Evolutionary conservation across 805 yeast species (phyloP).

Genomic region (Ogataea paradorogensis): DNA sequence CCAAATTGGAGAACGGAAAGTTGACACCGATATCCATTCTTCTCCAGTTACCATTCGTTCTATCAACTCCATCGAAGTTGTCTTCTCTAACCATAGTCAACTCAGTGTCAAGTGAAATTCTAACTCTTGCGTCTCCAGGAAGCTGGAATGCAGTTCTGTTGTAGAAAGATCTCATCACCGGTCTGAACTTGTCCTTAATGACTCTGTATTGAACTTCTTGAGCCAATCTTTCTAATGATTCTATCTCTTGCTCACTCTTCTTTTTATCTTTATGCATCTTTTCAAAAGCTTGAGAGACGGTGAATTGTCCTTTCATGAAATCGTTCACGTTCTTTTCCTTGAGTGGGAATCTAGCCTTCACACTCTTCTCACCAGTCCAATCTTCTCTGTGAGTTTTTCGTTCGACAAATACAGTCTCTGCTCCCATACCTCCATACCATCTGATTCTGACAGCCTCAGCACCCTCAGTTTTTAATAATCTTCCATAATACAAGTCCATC

Average conservation of each 20-base stretch:
- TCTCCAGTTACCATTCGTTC: conserved; percentile 95
- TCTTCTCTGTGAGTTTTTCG: conserved; percentile 98
- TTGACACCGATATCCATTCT: conserved; percentile 98
- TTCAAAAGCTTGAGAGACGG: conserved; percentile 87
- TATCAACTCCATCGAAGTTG: conserved; percentile 86
- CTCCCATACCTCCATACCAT: conserved; percentile 98
- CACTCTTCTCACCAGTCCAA: conserved; percentile 99
- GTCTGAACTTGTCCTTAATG: conserved; percentile 79
- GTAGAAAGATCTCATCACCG: conserved; percentile 93
- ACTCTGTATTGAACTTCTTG: conserved; percentile 90
- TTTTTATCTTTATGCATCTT: conserved; percentile 92
- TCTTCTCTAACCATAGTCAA: conserved; percentile 97
- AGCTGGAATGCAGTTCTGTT: conserved; percentile 98
- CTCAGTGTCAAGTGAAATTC: conserved; percentile 97
- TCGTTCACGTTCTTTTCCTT: conserved; percentile 89
- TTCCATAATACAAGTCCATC: conserved; percentile 89
- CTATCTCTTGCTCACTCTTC: conserved; percentile 83
- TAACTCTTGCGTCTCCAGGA: conserved; percentile 98
- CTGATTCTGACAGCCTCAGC: conserved; percentile 97
- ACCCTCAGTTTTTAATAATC: conserved; percentile 95
- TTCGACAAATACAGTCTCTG: conserved; percentile 91
- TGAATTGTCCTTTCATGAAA: conserved; percentile 77
- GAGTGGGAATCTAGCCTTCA: conserved; percentile 90
- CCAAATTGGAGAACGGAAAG: conserved; percentile 86
- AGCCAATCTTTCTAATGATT: conserved; percentile 87